Conservation (phyloP, 495 filamentous ascomycete genomes). For the Neurospora sp. region DNA sequence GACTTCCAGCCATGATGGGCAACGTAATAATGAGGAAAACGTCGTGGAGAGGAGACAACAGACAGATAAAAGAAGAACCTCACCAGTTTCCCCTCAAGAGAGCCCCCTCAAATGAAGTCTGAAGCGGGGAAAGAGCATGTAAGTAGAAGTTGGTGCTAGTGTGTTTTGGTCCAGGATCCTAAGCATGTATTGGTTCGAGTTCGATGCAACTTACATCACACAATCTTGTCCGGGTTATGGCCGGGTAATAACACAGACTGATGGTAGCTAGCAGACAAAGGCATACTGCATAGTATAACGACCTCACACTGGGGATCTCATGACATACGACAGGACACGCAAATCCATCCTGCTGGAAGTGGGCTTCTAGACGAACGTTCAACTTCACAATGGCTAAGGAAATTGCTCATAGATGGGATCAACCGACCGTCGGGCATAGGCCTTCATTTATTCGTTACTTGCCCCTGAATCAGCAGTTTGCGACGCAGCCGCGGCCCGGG, state of each 20-base stretch:
- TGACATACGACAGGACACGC: neutral
- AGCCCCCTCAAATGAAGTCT: neutral
- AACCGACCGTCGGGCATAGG: neutral
- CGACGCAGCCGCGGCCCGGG: neutral
- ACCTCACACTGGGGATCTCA: too few species aligned
- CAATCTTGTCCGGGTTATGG: neutral
- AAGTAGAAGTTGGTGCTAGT: neutral
- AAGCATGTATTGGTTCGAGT: neutral
- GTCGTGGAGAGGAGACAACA: neutral
- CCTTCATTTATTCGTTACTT: neutral
- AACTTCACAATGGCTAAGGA: neutral
- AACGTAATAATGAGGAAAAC: neutral
- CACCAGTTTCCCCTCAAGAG: neutral
- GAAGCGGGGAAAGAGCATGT: neutral
- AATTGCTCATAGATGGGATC: neutral
- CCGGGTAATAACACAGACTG: neutral
- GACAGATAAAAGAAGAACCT: neutral
- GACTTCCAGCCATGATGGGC: neutral
- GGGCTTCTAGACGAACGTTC: neutral
- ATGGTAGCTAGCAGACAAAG: neutral
- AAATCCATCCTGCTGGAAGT: neutral
- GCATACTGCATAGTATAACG: too few species aligned
- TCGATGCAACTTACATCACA: neutral
- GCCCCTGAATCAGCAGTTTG: neutral
- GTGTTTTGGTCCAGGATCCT: neutral